Conservation (phyloP, 768 basidiomycete genomes). For the Mycena metata region DNA sequence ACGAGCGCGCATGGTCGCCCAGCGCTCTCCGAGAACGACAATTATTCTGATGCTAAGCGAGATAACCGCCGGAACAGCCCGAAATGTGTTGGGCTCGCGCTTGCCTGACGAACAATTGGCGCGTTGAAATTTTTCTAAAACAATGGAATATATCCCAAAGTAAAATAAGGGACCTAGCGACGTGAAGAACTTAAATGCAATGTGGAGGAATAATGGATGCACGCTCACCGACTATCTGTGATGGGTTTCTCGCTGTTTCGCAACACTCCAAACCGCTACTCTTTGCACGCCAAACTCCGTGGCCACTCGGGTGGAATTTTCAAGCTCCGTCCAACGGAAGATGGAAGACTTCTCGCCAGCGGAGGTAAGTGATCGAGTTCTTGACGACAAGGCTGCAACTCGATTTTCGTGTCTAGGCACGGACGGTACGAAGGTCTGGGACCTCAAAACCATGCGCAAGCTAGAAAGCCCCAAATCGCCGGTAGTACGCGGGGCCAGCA, state of each 20-base stretch:
- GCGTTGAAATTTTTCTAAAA: conserved; percentile 10
- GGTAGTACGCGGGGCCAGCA: conserved; percentile 30
- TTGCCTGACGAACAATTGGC: not conserved
- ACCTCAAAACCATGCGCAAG: conserved; percentile 25
- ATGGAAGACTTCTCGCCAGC: conserved; percentile 33
- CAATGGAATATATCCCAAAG: conserved; percentile 11
- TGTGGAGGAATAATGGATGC: not conserved
- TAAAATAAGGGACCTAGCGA: conserved; percentile 8
- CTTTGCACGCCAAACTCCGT: conserved; percentile 19
- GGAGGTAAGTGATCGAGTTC: conserved; percentile 25
- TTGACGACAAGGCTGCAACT: not conserved
- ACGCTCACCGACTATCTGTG: not conserved
- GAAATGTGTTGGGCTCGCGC: too few relatives aligned
- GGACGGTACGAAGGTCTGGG: conserved; percentile 35
- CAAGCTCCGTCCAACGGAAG: conserved; percentile 25
- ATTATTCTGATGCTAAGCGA: too few relatives aligned
- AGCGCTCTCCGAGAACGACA: too few relatives aligned
- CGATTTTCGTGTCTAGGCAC: conserved; percentile 16
- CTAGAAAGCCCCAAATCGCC: conserved; percentile 21
- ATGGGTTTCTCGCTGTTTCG: conserved; percentile 15
- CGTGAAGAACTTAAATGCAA: not conserved
- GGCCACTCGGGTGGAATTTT: conserved; percentile 34
- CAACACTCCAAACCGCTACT: conserved; percentile 25
- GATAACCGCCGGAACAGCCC: too few relatives aligned
- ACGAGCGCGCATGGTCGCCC: too few relatives aligned